phyloP scores from a whole-genome alignment of 148 eudicot genomes.

The Rhododendron henanense region DNA sequence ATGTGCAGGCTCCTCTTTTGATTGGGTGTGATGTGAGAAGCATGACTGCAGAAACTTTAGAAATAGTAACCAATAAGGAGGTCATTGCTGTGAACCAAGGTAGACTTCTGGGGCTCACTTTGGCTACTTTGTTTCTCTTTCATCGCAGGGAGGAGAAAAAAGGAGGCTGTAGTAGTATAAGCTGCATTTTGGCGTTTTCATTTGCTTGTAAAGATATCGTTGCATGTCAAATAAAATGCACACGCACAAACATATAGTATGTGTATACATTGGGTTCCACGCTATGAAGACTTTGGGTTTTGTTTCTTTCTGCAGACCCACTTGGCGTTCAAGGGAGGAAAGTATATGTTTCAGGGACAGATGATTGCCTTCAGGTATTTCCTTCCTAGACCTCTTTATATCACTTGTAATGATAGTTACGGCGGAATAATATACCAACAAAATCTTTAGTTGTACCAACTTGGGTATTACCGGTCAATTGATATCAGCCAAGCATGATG shows the following conservation, averaged over 20 bases:
- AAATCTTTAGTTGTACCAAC: not conserved
- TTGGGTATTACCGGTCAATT: not conserved
- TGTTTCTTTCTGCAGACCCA: slow-evolving; percentile 42
- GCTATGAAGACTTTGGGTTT: not conserved
- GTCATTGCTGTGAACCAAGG: slow-evolving; percentile 95
- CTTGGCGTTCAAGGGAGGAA: slow-evolving; percentile 98
- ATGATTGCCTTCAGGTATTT: slow-evolving; percentile 77
- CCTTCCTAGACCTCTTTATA: slow-evolving; percentile 4
- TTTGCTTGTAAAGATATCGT: slow-evolving; percentile 1
- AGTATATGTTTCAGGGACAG: slow-evolving; percentile 50
- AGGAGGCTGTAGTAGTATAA: not conserved
- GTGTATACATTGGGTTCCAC: not conserved
- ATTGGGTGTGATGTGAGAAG: slow-evolving; percentile 93
- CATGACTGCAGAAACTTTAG: slow-evolving; percentile 72
- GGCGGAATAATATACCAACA: not conserved
- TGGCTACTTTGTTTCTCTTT: not conserved
- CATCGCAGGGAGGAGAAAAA: not conserved
- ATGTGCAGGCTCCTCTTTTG: slow-evolving; percentile 77
- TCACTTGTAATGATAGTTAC: not conserved
- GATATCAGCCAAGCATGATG: not conserved
- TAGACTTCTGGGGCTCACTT: slow-evolving; percentile 17
- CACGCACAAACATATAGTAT: not conserved
- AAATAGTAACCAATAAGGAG: slow-evolving; percentile 70
- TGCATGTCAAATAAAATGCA: not conserved
- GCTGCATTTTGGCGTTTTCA: not conserved